A percentile compares a stretch with the other conserved stretches of the same genome.
These are phyloP conservation scores for Trypethelium eluteriae DNA, from an alignment of 495 filamentous ascomycete species.

Conservation along the genomic window DNA sequence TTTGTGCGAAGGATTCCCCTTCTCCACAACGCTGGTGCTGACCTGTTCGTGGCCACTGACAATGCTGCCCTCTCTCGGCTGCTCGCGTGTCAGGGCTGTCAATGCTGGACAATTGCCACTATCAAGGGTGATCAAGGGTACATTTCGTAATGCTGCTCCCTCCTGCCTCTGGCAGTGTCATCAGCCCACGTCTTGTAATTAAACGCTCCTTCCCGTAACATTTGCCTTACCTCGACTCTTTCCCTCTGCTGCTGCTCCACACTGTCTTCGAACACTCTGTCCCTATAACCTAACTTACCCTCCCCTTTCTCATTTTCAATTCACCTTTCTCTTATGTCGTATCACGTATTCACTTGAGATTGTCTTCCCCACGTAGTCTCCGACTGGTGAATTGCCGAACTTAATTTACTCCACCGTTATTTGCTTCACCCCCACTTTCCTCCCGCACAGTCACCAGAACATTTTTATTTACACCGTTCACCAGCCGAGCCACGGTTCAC, in stretches of 20 bases:
- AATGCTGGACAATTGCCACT: neutral
- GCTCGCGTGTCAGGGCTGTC: neutral
- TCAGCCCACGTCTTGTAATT: no score
- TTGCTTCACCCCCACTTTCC: neutral
- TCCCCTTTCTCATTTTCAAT: neutral
- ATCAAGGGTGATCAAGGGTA: neutral
- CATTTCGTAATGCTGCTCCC: neutral
- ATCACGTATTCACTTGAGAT: neutral
- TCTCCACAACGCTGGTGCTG: neutral
- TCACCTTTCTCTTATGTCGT: neutral
- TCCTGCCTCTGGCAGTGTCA: neutral
- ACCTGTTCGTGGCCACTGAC: neutral
- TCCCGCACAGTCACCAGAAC: neutral
- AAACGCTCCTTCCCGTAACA: no score
- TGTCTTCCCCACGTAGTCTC: neutral
- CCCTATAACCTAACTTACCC: neutral
- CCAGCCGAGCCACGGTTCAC: neutral
- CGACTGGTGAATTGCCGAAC: neutral
- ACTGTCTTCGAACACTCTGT: neutral
- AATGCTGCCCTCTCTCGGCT: neutral
- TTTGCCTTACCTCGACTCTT: neutral
- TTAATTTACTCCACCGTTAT: neutral
- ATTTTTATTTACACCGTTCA: neutral
- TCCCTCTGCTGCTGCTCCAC: neutral
- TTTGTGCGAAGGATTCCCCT: neutral